phyloP scores from a whole-genome alignment of 148 eudicot genomes.

The Camellia lanceoleosa region DNA sequence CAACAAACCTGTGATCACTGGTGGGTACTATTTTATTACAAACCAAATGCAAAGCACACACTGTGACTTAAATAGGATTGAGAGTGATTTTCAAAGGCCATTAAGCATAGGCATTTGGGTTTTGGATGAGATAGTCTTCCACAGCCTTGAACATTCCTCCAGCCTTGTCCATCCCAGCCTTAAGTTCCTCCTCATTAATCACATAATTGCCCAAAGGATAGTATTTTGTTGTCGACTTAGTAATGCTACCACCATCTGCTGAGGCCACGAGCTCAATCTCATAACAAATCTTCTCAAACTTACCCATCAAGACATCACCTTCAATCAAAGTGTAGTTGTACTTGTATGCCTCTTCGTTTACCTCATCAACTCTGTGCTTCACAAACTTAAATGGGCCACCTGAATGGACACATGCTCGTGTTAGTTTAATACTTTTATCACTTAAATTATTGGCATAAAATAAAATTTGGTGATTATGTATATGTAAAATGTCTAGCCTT shows the following conservation, averaged over 20 bases:
- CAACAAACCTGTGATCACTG: too few relatives aligned
- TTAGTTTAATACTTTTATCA: too few relatives aligned
- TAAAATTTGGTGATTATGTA: too few relatives aligned
- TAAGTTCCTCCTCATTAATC: conserved; percentile 15
- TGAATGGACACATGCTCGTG: not conserved
- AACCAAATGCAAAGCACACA: too few relatives aligned
- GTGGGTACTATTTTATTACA: too few relatives aligned
- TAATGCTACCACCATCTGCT: not conserved
- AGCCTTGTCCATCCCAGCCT: conserved; percentile 12
- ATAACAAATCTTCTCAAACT: not conserved
- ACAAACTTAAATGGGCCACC: not conserved
- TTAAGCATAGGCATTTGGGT: conserved; percentile 23
- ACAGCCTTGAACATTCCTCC: conserved; percentile 16
- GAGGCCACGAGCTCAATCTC: not conserved
- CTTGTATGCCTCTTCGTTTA: not conserved
- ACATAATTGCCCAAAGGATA: conserved; percentile 7
- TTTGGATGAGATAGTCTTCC: conserved; percentile 22
- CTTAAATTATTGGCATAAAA: too few relatives aligned
- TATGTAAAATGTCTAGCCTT: conserved; percentile 14
- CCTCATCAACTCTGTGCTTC: not conserved
- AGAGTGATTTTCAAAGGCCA: not conserved
- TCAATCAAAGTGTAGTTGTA: not conserved
- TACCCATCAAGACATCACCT: not conserved
- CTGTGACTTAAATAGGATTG: too few relatives aligned
- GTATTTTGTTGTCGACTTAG: not conserved